These are phyloP conservation scores for Plasmodium ovale DNA, from an alignment of 169 alveolate species.

Conservation along the genomic window DNA sequence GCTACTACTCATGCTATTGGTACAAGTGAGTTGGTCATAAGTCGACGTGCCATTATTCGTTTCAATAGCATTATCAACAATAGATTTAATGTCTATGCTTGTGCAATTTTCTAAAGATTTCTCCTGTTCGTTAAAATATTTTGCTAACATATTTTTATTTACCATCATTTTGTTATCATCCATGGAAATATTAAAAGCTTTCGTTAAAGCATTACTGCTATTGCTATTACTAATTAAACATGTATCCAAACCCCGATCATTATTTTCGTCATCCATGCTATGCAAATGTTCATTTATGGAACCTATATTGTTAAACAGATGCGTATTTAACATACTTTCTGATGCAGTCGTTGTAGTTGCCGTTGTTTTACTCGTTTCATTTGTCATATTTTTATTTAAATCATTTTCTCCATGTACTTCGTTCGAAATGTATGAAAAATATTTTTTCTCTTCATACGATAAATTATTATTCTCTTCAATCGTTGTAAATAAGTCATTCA, in stretches of 20 bases:
- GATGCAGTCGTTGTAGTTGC: slow-evolving; percentile 30
- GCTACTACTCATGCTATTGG: neutral
- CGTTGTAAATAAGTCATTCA: neutral
- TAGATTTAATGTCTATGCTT: slow-evolving; percentile 41
- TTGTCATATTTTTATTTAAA: slow-evolving; percentile 36
- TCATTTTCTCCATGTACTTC: slow-evolving; percentile 16
- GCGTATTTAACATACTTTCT: slow-evolving; percentile 30
- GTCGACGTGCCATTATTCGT: slow-evolving; percentile 11
- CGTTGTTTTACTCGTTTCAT: slow-evolving; percentile 46
- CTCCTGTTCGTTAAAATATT: slow-evolving; percentile 15
- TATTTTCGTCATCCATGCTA: slow-evolving; percentile 20
- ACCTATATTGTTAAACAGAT: slow-evolving; percentile 11
- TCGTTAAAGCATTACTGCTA: neutral
- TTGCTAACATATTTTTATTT: slow-evolving; percentile 8
- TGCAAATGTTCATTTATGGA: slow-evolving; percentile 7
- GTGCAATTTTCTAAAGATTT: slow-evolving; percentile 21
- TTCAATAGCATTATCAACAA: slow-evolving; percentile 68
- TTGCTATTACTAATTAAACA: neutral
- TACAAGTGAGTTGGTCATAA: slow-evolving; percentile 43
- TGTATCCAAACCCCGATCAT: slow-evolving; percentile 9
- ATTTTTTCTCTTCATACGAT: slow-evolving; percentile 6
- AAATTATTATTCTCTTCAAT: slow-evolving; percentile 5
- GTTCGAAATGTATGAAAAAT: neutral
- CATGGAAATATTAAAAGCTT: neutral
- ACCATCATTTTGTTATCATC: neutral